These are phyloP conservation scores for Epichloe sibirici DNA, from an alignment of 2,329 filamentous ascomycete species.

Conservation along the genomic window DNA sequence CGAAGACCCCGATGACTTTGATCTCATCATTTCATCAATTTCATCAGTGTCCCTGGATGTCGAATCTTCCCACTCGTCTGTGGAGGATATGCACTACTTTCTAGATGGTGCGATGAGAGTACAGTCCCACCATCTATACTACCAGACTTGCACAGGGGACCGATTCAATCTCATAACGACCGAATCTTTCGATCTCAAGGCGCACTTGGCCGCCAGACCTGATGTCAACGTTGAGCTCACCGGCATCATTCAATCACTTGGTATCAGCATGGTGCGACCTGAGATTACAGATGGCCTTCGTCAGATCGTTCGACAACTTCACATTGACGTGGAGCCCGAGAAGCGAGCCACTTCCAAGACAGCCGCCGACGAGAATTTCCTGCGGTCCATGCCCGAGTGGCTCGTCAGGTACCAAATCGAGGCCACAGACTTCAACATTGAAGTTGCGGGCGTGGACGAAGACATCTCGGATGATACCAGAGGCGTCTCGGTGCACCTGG, in stretches of 20 bases:
- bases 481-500: constrained; percentile 75
- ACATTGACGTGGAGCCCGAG: constrained; percentile 53
- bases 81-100: constrained; percentile 77
- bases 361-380: constrained; percentile 49
- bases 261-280: constrained; percentile 76
- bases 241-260: constrained; percentile 74
- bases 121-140: constrained; percentile 82
- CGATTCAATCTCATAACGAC: constrained; percentile 81
- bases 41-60: constrained; percentile 88
- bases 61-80: constrained; percentile 85
- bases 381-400: constrained; percentile 75
- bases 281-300: constrained; percentile 89
- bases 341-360: constrained; percentile 39
- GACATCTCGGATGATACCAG: constrained; percentile 71
- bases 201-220: constrained; percentile 73
- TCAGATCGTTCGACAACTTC: constrained; percentile 78
- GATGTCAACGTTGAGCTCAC: constrained; percentile 72
- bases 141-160: constrained; percentile 73
- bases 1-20: constrained; percentile 67
- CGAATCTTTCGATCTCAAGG: constrained; percentile 77
- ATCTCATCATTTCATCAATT: constrained; percentile 87
- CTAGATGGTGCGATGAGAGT: constrained; percentile 71
- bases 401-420: constrained; percentile 73
- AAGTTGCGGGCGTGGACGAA: constrained; percentile 79
- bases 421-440: constrained; percentile 77